These are phyloP conservation scores for Psilocybe azurescens DNA, from an alignment of 768 basidiomycete genomes.

Conservation along the genomic window DNA sequence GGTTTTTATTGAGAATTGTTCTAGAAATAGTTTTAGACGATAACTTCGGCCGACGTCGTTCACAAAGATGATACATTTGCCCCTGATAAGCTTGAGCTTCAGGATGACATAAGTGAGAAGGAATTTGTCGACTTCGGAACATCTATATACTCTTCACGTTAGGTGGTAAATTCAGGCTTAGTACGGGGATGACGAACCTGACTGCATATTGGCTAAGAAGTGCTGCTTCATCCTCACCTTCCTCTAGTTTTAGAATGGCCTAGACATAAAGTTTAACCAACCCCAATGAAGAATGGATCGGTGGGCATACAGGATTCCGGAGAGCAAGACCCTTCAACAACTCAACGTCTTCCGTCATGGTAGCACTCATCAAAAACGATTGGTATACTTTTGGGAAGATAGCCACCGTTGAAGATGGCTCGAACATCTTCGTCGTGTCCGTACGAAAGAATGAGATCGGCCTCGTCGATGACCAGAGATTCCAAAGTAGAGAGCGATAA, in stretches of 20 bases:
- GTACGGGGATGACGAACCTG: slow-evolving; percentile 46
- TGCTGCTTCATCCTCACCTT: slow-evolving; percentile 82
- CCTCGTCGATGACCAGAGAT: slow-evolving; percentile 95
- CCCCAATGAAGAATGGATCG: not conserved
- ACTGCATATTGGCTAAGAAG: slow-evolving; percentile 88
- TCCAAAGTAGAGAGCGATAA: slow-evolving; percentile 72
- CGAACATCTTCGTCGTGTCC: slow-evolving; percentile 93
- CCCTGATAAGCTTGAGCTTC: slow-evolving; percentile 93
- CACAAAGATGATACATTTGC: slow-evolving; percentile 96
- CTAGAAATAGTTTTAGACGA: slow-evolving; percentile 95
- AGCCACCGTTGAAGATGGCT: slow-evolving; percentile 67
- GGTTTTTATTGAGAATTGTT: slow-evolving; percentile 95
- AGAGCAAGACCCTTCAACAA: slow-evolving; percentile 86
- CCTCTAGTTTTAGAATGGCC: slow-evolving; percentile 88
- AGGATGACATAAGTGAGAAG: slow-evolving; percentile 95
- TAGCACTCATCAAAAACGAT: slow-evolving; percentile 96
- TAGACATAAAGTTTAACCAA: slow-evolving; percentile 31
- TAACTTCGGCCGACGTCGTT: slow-evolving; percentile 96
- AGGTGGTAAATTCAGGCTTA: no score
- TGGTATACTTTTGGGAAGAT: slow-evolving; percentile 83
- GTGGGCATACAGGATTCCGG: slow-evolving; percentile 76
- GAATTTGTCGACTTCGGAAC: slow-evolving; percentile 97
- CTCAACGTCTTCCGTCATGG: slow-evolving; percentile 96
- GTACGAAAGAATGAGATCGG: slow-evolving; percentile 95
- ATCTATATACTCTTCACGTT: slow-evolving; percentile 44